Percentiles rank a stretch among this genome's conserved stretches.
phyloP scores from a whole-genome alignment of 768 basidiomycete species.

The Pleurotus citrinopileatus region DNA sequence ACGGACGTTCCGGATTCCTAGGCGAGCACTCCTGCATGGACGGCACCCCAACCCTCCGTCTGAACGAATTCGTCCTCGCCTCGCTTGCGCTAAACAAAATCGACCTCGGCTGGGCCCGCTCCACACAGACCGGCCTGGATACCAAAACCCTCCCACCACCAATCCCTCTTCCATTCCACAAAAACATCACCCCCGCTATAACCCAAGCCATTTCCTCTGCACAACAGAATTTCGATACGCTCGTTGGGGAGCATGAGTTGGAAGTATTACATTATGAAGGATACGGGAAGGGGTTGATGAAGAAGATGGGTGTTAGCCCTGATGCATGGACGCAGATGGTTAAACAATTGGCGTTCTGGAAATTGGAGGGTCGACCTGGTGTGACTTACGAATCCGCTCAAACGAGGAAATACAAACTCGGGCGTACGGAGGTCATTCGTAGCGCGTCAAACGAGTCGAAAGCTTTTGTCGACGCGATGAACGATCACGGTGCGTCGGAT shows the following conservation, averaged over 20 bases:
- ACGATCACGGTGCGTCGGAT: conserved; percentile 45
- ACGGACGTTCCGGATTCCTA: conserved; percentile 91
- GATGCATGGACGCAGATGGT: conserved; percentile 96
- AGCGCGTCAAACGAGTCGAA: conserved; percentile 79
- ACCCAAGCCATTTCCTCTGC: conserved; percentile 31
- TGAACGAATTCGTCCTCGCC: conserved; percentile 92
- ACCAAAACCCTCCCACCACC: conserved; percentile 48
- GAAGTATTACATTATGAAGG: conserved; percentile 81
- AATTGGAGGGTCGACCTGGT: conserved; percentile 71
- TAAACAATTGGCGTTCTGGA: conserved; percentile 94
- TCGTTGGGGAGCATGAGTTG: conserved; percentile 79
- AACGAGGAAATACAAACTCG: conserved; percentile 87
- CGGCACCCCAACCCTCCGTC: conserved; percentile 89
- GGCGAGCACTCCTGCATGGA: conserved; percentile 90
- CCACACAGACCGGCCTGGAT: conserved; percentile 24
- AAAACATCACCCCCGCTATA: conserved; percentile 46
- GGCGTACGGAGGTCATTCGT: conserved; percentile 94
- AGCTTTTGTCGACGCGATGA: conserved; percentile 90
- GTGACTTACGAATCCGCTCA: conserved; percentile 93
- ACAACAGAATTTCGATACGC: conserved; percentile 66
- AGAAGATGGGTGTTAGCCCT: conserved; percentile 78
- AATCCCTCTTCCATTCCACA: conserved; percentile 71
- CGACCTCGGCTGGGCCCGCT: conserved; percentile 61
- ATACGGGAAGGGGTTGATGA: conserved; percentile 87
- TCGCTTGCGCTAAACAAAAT: conserved; percentile 70